A percentile compares a stretch with the other conserved stretches of the same genome.
Evolutionary conservation across 768 basidiomycete species (phyloP).

Genomic region (Tremella fuciformis): DNA sequence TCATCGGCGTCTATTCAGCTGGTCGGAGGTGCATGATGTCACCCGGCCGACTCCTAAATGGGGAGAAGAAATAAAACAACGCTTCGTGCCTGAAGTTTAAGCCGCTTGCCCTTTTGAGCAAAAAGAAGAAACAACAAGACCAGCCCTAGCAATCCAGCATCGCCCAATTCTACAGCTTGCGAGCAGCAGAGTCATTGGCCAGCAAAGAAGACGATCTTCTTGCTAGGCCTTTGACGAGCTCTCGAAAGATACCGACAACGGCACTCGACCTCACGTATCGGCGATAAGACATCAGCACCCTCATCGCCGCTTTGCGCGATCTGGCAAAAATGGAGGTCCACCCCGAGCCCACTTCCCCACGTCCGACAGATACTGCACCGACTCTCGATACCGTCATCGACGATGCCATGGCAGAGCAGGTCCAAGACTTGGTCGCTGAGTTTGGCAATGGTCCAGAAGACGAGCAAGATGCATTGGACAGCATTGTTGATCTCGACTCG

Average conservation of each 20-base stretch:
- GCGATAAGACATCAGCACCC: neutral
- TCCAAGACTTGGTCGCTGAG: neutral
- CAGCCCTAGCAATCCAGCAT: too few species aligned
- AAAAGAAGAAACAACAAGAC: too few species aligned
- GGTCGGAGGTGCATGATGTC: too few species aligned
- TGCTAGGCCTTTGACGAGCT: too few species aligned
- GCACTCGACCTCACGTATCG: neutral
- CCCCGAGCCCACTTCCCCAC: constrained; percentile 3
- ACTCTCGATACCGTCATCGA: neutral
- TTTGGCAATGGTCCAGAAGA: neutral
- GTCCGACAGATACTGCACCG: neutral
- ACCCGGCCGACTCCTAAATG: too few species aligned
- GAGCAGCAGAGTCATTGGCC: too few species aligned
- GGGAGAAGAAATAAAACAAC: too few species aligned
- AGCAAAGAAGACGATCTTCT: too few species aligned
- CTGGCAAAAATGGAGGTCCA: constrained; percentile 18
- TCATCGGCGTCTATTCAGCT: too few species aligned
- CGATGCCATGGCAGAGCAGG: neutral
- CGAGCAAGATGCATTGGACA: constrained; percentile 12
- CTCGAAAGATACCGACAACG: neutral
- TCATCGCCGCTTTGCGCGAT: constrained; percentile 23
- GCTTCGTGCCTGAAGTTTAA: too few species aligned
- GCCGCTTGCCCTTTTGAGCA: too few species aligned
- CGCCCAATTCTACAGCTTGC: too few species aligned
- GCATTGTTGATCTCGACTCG: constrained; percentile 35